Evolutionary conservation across 2,329 filamentous ascomycete genomes (phyloP), one percentile per base, ranked within the genome.

Genomic region (Lomentospora prolificans): DNA sequence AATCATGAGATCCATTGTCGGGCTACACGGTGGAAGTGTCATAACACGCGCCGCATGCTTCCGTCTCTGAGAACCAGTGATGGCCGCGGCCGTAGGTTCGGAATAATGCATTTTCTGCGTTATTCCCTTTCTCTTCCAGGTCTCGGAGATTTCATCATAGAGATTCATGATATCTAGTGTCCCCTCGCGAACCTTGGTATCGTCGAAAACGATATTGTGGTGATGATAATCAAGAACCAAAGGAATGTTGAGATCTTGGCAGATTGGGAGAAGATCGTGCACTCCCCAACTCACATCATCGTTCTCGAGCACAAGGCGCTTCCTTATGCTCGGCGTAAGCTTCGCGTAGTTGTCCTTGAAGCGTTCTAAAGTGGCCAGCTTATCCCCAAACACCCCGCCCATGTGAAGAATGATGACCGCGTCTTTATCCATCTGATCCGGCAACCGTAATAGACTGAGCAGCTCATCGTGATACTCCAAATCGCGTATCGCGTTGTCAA

Each of bases 41-140:
- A 78, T 78, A 1, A 95, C 90, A 7, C 92, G 81, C 0, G 89
- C 79, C 33, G 84, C 90, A 65, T 97, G 92, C 69, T 95, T 96
- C 57, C 92, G 80, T 27, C 91, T 77, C 61, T 95, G 86, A 0
- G 83, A 79, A 0, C 79, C 80, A 0, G 90, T 95, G 41, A 95
- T 80, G 1, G 90, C 89, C 3, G 65, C 60, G 0, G 66, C 69
- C 5, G 55, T 22, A 0, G 85, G 86, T 66, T 97, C 92, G 25
- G 88, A 95, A 69, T 96, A 96, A 65, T 97, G 92, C 90, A 96
- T 96, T 71, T 97, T 97, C 63, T 94, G 92, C 2, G 77, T 90
- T 60, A 96, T 96, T 1, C 78, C 74, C 67, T 96, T 97, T 28
- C 82, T 78, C 1, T 78, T 81, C 92, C 92, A 97, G 0, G 90